These are phyloP conservation scores for Hypoxylon crocopeplum DNA, from an alignment of 495 filamentous ascomycete genomes.

Conservation along the genomic window DNA sequence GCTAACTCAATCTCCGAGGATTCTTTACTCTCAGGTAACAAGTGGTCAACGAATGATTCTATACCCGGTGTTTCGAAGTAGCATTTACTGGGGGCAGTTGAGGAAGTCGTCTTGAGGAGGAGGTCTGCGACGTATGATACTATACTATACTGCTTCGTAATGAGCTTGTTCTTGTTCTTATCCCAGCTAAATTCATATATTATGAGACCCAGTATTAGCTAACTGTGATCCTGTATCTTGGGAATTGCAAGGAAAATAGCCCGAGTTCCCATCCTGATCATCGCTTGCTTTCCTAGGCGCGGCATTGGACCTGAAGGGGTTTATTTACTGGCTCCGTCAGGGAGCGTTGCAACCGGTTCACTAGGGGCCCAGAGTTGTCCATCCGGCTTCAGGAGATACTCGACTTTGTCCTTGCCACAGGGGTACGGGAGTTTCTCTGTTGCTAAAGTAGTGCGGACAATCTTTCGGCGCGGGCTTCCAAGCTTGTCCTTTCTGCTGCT, in stretches of 20 bases:
- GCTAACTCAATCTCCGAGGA: too few species aligned
- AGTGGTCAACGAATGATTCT: too few species aligned
- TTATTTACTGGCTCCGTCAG: background rate
- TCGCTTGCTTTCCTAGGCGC: too few species aligned
- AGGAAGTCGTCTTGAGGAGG: conserved; percentile 3
- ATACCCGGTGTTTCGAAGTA: too few species aligned
- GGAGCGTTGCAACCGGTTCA: background rate
- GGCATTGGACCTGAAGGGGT: too few species aligned
- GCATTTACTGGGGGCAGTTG: conserved; percentile 2
- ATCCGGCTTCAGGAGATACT: conserved; percentile 3
- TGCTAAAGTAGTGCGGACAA: conserved; percentile 15
- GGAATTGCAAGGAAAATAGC: too few species aligned
- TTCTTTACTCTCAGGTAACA: too few species aligned
- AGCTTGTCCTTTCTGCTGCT: background rate
- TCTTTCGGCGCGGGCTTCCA: conserved; percentile 6
- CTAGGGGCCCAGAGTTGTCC: conserved; percentile 2
- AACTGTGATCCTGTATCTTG: too few species aligned
- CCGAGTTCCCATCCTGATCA: too few species aligned
- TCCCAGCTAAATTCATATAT: conserved; percentile 6
- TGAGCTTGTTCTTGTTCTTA: background rate
- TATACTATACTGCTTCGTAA: too few species aligned
- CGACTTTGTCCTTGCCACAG: conserved; percentile 15
- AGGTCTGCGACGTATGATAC: conserved; percentile 22
- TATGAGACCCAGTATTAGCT: background rate
- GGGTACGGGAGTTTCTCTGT: conserved; percentile 10